Evolutionary conservation across 1,139 yeast species (phyloP), one percentile per base, ranked within the genome.

Genomic region (Saccharomyces hybrid): DNA sequence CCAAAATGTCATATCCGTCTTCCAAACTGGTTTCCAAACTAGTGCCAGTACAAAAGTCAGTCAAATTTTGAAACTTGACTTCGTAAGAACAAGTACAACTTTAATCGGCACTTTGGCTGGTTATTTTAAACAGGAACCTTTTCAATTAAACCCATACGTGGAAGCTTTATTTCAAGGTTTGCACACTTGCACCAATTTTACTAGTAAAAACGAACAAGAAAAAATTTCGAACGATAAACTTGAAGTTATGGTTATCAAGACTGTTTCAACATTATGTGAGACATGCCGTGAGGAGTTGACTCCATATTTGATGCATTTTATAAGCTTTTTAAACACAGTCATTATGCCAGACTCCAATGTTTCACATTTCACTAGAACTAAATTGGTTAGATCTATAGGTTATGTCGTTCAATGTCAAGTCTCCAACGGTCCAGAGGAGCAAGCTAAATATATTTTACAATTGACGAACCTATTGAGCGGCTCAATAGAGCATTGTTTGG

Each of bases 261-360:
- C 89, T 0, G 78, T 84, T n/a, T 68, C 83, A 11, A 75, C 73
- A 42, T 75, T 86, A 5, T 84, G 90, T 67, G 83, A 83, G 56
- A 79, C 77, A 42, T 82, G 89, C 58, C 75, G 87, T 52, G 62
- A 65, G 3, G 75, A 77, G 49, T 64, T 86, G 52, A 62, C 72
- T 0, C 70, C 69, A 0, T 79, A 78, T 55, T 69, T 85, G 23
- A 79, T 82, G 0, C 76, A 77, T 51, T 78, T 86, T 58, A 82
- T 81, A 57, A 64, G 68, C 3, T 73, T 85, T 6, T 71, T 84
- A 16, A 64, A 71, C n/a, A 79, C 79, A 53, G 78, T 84, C 78
- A 66, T 85, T 41, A 70, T 56, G 46, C 63, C 71, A n/a, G 76
- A 78, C 52, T 62, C 71, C 0, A 62, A 67, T 1, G 72, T 79